Conservation (phyloP, 768 basidiomycete genomes). For the Mycena vitilis region DNA sequence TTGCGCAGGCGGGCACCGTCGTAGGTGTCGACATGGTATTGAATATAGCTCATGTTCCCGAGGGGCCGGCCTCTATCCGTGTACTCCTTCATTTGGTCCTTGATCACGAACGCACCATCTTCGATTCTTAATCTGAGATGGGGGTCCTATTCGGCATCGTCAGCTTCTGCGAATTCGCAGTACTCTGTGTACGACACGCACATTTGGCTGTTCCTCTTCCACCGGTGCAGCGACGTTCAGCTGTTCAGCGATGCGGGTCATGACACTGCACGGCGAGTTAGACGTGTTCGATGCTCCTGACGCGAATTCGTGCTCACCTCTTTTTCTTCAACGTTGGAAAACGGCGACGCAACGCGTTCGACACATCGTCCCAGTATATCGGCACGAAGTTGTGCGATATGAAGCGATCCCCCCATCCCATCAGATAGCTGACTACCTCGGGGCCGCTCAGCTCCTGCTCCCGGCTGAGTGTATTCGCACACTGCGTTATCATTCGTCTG, state of each 20-base stretch:
- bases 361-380: conserved; percentile 48
- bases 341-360: too few relatives aligned
- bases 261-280: too few relatives aligned
- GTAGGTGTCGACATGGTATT: conserved; percentile 48
- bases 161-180: too few relatives aligned
- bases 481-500: conserved; percentile 46
- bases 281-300: too few relatives aligned
- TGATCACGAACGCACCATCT: not conserved
- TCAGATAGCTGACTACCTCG: conserved; percentile 52
- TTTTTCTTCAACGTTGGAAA: conserved; percentile 27
- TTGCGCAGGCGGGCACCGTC: conserved; percentile 29
- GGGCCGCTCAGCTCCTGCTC: conserved; percentile 53
- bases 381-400: conserved; percentile 51
- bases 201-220: too few relatives aligned
- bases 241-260: too few relatives aligned
- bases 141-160: too few relatives aligned
- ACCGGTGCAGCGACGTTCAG: too few relatives aligned
- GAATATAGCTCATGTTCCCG: conserved; percentile 32
- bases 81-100: conserved; percentile 45
- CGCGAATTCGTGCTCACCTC: too few relatives aligned
- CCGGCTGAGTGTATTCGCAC: conserved; percentile 45
- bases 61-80: conserved; percentile 37
- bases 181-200: too few relatives aligned
- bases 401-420: conserved; percentile 55
- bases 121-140: not conserved